phyloP scores from a whole-genome alignment of 306 rosid species.

The Albizia julibrissin region DNA sequence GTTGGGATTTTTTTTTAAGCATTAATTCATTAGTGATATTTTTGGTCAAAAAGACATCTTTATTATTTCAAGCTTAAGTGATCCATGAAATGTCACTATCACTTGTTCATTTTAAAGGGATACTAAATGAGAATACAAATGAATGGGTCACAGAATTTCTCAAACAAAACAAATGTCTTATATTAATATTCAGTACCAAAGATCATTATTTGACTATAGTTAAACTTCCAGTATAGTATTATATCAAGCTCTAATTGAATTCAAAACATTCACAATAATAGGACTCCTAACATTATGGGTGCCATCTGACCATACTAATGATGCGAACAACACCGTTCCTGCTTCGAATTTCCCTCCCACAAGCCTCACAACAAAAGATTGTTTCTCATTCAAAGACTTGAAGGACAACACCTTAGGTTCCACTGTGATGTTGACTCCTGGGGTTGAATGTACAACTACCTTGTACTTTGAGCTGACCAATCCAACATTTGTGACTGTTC shows the following conservation, averaged over 20 bases:
- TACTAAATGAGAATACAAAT: background rate
- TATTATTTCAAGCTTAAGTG: no score
- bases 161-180: background rate
- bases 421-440: conserved; percentile 25
- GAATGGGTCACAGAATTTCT: background rate
- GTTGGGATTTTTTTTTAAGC: no score
- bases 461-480: conserved; percentile 30
- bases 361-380: conserved; percentile 35
- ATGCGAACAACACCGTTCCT: background rate
- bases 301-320: conserved; percentile 44
- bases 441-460: background rate
- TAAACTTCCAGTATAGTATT: background rate
- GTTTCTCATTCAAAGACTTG: conserved; percentile 34
- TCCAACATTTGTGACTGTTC: conserved; percentile 48
- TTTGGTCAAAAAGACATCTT: no score
- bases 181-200: background rate
- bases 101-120: no score
- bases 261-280: background rate
- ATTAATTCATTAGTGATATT: no score
- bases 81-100: no score
- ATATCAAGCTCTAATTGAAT: background rate
- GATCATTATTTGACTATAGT: background rate
- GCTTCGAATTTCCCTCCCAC: background rate
- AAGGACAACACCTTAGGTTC: conserved; percentile 43
- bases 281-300: conserved; percentile 41